phyloP scores from a whole-genome alignment of 2,329 filamentous ascomycete genomes.

The Teratosphaeria destructans region DNA sequence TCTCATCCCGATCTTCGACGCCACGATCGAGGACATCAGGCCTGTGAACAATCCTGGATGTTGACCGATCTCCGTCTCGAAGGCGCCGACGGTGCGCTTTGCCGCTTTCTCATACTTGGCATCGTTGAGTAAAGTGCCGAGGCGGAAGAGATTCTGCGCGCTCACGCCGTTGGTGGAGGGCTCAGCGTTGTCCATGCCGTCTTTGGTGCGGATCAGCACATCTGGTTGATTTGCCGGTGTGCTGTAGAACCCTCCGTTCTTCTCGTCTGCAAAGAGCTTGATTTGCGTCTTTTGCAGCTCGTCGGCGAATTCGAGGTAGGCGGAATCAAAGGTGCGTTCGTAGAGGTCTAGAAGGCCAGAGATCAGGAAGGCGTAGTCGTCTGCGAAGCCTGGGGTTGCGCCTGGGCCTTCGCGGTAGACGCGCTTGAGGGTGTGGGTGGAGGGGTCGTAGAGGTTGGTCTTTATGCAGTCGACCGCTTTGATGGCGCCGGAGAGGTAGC shows the following conservation, averaged over 20 bases:
- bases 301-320: slow-evolving; percentile 71
- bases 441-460: slow-evolving; percentile 58
- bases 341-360: slow-evolving; percentile 76
- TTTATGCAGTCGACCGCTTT: slow-evolving; percentile 64
- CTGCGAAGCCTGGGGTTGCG: slow-evolving; percentile 65
- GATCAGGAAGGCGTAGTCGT: slow-evolving; percentile 88
- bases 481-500: slow-evolving; percentile 55
- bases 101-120: slow-evolving; percentile 54
- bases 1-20: slow-evolving; percentile 58
- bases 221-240: slow-evolving; percentile 54
- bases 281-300: slow-evolving; percentile 69
- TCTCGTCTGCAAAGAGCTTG: slow-evolving; percentile 62
- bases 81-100: slow-evolving; percentile 66
- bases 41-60: slow-evolving; percentile 87
- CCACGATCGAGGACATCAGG: slow-evolving; percentile 65
- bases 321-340: slow-evolving; percentile 66
- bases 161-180: slow-evolving; percentile 83
- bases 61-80: slow-evolving; percentile 83
- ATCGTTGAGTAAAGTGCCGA: slow-evolving; percentile 60
- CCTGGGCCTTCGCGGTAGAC: slow-evolving; percentile 61
- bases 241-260: slow-evolving; percentile 57
- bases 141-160: slow-evolving; percentile 76
- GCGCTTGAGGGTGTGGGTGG: slow-evolving; percentile 55
- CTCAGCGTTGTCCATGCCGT: slow-evolving; percentile 86
- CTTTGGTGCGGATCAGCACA: slow-evolving; percentile 77